Base-by-base conservation (phyloP, 768 basidiomycete genomes). In the Ramaria sp. region DNA sequence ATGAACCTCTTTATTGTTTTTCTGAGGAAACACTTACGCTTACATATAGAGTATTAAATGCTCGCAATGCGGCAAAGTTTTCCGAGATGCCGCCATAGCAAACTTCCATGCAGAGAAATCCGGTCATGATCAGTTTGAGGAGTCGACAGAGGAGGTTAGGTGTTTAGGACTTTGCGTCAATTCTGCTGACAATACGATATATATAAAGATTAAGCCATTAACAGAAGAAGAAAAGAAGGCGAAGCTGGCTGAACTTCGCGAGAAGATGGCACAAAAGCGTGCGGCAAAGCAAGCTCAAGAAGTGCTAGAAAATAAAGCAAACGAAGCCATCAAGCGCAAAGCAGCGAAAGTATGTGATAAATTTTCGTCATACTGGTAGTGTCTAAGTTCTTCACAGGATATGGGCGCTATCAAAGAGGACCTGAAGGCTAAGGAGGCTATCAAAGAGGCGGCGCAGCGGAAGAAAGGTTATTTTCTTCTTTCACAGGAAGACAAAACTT, bases 101-200 rank as follows among this genome's bases (percentile, higher is more conserved):
- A 89, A 90, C 62, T 95, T 82, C 69, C 94, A 96, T 64, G 94
- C 92, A 0, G 91, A 94, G 70, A 92, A 92, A 74, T 89, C 84
- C 62, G 95, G 95, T 0, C 95, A 99, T 67, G 85, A 91, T 69
- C 84, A 93, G 62, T 98, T 97, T 61, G 94, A 96, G 67, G 95
- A 97, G 66, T 92, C 88, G 1, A 89, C 83, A 0, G 93, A 98
- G 65, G 95, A 97, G 78, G 92, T 90, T 48, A 51, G 71, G 13
- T 13, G 34, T 19, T 48, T 15, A 22, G 22, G 42, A 22, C 9
- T 37, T 37, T 43, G 34, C 17, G 17, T 55, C 15, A 27, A 9
- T 46, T 17, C 46, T 37, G 34, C 34, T 37, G 34, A 37, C 13
- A 4, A 37, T 37, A 37, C 10, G 1, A 13, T 37, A 13, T 37